phyloP scores from a whole-genome alignment of 2,329 filamentous ascomycete genomes.

The Fusarium luffae region DNA sequence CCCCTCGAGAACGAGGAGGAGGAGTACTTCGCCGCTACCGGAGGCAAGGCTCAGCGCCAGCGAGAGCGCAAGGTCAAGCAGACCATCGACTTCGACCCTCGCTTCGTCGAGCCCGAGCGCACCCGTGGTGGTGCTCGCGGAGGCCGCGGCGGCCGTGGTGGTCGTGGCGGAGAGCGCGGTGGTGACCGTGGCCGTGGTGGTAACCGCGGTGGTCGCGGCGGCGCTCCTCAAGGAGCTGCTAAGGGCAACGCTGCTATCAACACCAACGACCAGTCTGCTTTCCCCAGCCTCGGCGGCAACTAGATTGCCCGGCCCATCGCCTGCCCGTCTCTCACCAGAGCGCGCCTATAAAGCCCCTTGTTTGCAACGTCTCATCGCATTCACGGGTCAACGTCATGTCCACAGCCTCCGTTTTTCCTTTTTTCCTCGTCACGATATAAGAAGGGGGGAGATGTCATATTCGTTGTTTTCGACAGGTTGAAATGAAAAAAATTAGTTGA shows the following conservation, averaged over 20 bases:
- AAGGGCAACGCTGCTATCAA: constrained; percentile 56
- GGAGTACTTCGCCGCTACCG: constrained; percentile 79
- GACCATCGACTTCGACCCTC: constrained; percentile 87
- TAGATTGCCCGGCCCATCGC: constrained; percentile 48
- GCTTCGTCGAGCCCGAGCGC: constrained; percentile 78
- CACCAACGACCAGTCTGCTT: constrained; percentile 67
- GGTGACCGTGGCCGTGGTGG: constrained; percentile 50
- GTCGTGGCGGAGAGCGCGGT: constrained; percentile 58
- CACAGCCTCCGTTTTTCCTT: constrained; percentile 20
- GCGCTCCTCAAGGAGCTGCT: constrained; percentile 51
- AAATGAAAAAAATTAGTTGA: constrained; percentile 47
- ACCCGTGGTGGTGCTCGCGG: constrained; percentile 63
- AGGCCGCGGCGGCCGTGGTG: constrained; percentile 56
- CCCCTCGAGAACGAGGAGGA: constrained; percentile 74
- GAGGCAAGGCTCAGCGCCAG: constrained; percentile 84
- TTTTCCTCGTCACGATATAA: constrained; percentile 23
- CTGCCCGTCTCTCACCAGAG: constrained; percentile 26
- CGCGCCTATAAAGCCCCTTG: constrained; percentile 31
- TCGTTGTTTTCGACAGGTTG: constrained; percentile 50
- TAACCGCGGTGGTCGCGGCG: constrained; percentile 43
- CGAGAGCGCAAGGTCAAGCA: constrained; percentile 94
- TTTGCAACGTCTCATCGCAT: constrained; percentile 28
- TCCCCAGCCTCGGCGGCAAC: constrained; percentile 70
- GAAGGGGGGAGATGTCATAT: constrained; percentile 38
- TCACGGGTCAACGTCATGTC: constrained; percentile 43